These are phyloP conservation scores for Mesotaenium endlicherianum DNA, from an alignment of 139 green algal species.

Conservation along the genomic window DNA sequence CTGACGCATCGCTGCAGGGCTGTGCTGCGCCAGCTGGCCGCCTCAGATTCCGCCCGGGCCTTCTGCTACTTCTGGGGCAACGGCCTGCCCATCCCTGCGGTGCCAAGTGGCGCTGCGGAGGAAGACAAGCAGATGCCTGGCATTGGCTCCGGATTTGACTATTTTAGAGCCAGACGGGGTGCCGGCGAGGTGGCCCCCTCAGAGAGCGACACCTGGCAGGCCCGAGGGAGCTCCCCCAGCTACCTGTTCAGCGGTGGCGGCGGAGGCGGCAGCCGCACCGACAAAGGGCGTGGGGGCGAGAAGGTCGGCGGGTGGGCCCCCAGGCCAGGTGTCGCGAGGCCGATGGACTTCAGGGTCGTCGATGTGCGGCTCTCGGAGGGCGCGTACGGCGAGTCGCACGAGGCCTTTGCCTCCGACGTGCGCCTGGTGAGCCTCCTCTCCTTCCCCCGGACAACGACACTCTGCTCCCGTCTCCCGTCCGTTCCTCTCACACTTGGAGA, in stretches of 20 bases:
- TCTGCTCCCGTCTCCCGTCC: too few relatives aligned
- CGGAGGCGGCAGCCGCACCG: too few relatives aligned
- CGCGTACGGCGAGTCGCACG: constrained; percentile 1
- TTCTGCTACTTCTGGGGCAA: constrained; percentile 28
- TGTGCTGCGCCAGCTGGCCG: constrained; percentile 21
- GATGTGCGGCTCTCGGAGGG: constrained; percentile 14
- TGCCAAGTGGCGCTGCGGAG: too few relatives aligned
- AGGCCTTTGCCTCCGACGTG: constrained; percentile 42
- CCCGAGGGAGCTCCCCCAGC: too few relatives aligned
- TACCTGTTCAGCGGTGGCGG: too few relatives aligned
- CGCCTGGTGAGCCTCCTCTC: constrained; percentile 25
- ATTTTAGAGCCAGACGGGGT: too few relatives aligned
- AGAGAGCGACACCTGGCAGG: neutral
- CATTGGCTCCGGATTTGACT: too few relatives aligned
- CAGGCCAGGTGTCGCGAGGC: constrained; percentile 8
- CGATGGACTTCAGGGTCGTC: constrained; percentile 24
- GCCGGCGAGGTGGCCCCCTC: too few relatives aligned
- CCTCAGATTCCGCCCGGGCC: neutral
- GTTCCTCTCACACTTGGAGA: too few relatives aligned
- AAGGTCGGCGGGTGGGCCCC: constrained; percentile 20
- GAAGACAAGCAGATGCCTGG: neutral
- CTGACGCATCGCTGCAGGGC: constrained; percentile 1
- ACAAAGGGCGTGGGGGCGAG: too few relatives aligned
- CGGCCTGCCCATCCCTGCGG: constrained; percentile 5
- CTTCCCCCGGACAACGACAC: too few relatives aligned